phyloP scores from a whole-genome alignment of 2,329 filamentous ascomycete genomes.

The Macroventuria anomochaeta region DNA sequence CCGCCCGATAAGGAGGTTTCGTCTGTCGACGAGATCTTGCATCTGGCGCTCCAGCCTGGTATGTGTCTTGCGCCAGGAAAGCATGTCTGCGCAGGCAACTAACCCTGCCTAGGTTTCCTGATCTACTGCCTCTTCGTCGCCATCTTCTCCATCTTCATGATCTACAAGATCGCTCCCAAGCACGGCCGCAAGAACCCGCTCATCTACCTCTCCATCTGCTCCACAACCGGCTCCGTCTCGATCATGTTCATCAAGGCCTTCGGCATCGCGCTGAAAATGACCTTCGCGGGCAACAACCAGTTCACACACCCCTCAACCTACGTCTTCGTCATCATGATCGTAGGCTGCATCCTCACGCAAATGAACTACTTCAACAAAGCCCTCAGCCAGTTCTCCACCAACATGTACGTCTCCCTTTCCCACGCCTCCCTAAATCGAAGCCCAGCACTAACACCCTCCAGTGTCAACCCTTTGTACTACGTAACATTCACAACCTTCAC shows the following conservation, averaged over 20 bases:
- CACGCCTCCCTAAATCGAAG: not conserved
- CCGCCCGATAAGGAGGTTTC: constrained; percentile 91
- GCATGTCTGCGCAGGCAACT: constrained; percentile 11
- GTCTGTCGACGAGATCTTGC: constrained; percentile 88
- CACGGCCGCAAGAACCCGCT: constrained; percentile 96
- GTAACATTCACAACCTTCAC: constrained; percentile 97
- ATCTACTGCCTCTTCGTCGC: constrained; percentile 82
- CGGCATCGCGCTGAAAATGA: constrained; percentile 95
- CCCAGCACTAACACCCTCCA: constrained; percentile 47
- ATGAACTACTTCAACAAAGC: constrained; percentile 99
- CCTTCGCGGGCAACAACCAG: constrained; percentile 90
- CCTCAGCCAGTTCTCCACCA: constrained; percentile 93
- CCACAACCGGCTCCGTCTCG: constrained; percentile 92
- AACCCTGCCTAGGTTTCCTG: constrained; percentile 74
- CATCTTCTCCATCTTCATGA: constrained; percentile 89
- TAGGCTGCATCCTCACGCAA: constrained; percentile 94
- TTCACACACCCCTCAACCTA: constrained; percentile 95
- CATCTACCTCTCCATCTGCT: constrained; percentile 97
- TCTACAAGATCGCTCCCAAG: constrained; percentile 87
- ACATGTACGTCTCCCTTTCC: constrained; percentile 72
- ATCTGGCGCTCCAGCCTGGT: constrained; percentile 92
- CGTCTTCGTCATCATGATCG: constrained; percentile 92
- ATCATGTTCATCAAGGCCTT: constrained; percentile 99
- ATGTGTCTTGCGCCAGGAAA: constrained; percentile 32
- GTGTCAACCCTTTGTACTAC: constrained; percentile 95